Evolutionary conservation across 164 flowering plant genomes (phyloP).

Genomic region (Berberis thunbergii): DNA sequence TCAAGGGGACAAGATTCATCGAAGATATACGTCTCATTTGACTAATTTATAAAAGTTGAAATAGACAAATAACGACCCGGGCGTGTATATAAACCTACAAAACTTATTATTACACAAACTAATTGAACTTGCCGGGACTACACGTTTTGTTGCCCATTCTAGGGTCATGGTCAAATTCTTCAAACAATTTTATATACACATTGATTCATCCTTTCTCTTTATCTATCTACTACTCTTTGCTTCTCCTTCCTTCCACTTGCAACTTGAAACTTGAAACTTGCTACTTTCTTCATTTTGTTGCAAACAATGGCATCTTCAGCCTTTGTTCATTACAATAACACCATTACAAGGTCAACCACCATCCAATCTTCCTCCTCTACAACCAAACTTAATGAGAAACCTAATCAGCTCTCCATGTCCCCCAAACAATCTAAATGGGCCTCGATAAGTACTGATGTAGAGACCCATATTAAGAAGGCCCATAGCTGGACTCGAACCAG

Average conservation of each 20-base stretch:
- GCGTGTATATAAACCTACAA: too few relatives aligned
- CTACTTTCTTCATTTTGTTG: not conserved
- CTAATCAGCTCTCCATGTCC: slow-evolving; percentile 11
- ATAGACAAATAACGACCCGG: too few relatives aligned
- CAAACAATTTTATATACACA: too few relatives aligned
- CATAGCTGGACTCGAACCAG: slow-evolving; percentile 30
- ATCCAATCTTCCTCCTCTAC: not conserved
- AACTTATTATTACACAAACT: too few relatives aligned
- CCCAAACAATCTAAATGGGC: slow-evolving; percentile 31
- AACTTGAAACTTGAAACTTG: not conserved
- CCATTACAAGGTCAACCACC: not conserved
- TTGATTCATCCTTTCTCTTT: not conserved
- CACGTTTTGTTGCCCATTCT: too few relatives aligned
- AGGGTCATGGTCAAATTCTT: too few relatives aligned
- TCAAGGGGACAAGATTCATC: too few relatives aligned
- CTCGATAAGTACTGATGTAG: slow-evolving; percentile 33
- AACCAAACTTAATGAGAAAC: slow-evolving; percentile 3
- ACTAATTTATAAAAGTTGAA: too few relatives aligned
- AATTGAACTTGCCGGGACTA: too few relatives aligned
- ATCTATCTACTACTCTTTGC: not conserved
- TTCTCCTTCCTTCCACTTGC: not conserved
- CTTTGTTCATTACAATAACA: not conserved
- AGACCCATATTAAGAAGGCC: slow-evolving; percentile 32
- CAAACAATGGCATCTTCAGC: slow-evolving; percentile 7
- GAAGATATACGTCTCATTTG: too few relatives aligned